Evolutionary conservation across 768 basidiomycete genomes (phyloP), one percentile per base, ranked within the genome.

Genomic region (Rhodosporidiobolus odoratus): DNA sequence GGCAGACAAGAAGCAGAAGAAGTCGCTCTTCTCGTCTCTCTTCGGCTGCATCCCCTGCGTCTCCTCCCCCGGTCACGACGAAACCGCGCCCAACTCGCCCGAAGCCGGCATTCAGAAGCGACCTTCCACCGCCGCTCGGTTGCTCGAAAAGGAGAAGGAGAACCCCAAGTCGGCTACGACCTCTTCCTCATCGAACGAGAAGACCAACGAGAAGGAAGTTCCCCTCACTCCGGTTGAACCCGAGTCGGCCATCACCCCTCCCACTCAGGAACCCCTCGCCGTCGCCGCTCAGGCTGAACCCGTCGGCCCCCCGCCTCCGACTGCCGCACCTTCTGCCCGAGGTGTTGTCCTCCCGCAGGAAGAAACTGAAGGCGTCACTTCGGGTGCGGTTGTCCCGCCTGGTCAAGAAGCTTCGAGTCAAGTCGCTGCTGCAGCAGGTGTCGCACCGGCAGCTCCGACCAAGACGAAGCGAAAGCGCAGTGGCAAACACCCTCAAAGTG

Each of bases 381-480:
- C 91, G n/a, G 89, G 91, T 40, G 90, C 91, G 53, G 93, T 95
- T 32, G 90, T 93, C 76, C 85, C 92, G 4, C 92, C 94, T 21
- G 92, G 92, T 89, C 85, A 52, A 81, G 72, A 48, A 79, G 78
- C 70, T 79, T 58, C 75, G 78, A 3, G 50, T 75, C 79, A 50
- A 43, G 40, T 19, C 30, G 2, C 54, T 37, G 9, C 48, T 45
- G 78, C 78, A 53, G 30, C 76, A 56, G 63, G 79, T 53, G 61
- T 65, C 76, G 30, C 78, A 67, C 41, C 77, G 77, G 27, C 77
- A 71, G 78, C 53, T 75, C 81, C 71, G 84, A 87, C 75, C 83
- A 83, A 52, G 85, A 86, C 48, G 87, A 87, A 40, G 84, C 84
- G 1, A 87, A 89, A 72, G 87, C 83, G 52, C 86, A 86, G 27